Percentiles rank a stretch among this genome's conserved stretches.
phyloP scores from a whole-genome alignment of 2,329 filamentous ascomycete genomes.

The Ilyonectria destructans region DNA sequence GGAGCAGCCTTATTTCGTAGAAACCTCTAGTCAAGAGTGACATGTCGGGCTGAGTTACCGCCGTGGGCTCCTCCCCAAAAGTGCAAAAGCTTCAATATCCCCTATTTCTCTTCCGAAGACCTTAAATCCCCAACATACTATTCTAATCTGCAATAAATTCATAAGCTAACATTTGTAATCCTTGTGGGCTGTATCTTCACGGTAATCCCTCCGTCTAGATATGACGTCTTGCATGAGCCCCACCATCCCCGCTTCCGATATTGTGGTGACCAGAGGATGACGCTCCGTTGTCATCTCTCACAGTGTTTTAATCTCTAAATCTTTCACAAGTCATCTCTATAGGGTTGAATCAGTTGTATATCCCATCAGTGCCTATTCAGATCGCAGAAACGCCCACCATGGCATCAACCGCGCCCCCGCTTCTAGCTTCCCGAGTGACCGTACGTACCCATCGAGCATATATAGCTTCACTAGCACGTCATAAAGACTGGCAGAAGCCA shows the following conservation, averaged over 20 bases:
- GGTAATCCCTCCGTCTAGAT: background rate
- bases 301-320: too few species aligned
- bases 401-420: slow-evolving; percentile 40
- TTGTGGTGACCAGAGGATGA: slow-evolving; percentile 1
- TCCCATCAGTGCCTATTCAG: background rate
- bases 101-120: too few species aligned
- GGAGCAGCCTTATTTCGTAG: too few species aligned
- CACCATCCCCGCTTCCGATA: slow-evolving; percentile 31
- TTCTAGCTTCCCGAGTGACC: slow-evolving; percentile 45
- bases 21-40: too few species aligned
- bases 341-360: background rate
- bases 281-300: background rate
- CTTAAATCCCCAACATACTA: too few species aligned
- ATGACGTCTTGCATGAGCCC: slow-evolving; percentile 12
- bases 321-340: background rate
- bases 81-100: too few species aligned
- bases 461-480: background rate
- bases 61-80: too few species aligned
- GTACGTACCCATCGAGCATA: slow-evolving; percentile 33
- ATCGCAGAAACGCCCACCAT: slow-evolving; percentile 26
- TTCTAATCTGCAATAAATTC: too few species aligned
- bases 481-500: background rate
- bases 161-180: too few species aligned
- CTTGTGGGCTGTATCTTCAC: too few species aligned
- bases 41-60: too few species aligned